phyloP scores from a whole-genome alignment of 2,329 filamentous ascomycete genomes.

The Nothophoma quercina region DNA sequence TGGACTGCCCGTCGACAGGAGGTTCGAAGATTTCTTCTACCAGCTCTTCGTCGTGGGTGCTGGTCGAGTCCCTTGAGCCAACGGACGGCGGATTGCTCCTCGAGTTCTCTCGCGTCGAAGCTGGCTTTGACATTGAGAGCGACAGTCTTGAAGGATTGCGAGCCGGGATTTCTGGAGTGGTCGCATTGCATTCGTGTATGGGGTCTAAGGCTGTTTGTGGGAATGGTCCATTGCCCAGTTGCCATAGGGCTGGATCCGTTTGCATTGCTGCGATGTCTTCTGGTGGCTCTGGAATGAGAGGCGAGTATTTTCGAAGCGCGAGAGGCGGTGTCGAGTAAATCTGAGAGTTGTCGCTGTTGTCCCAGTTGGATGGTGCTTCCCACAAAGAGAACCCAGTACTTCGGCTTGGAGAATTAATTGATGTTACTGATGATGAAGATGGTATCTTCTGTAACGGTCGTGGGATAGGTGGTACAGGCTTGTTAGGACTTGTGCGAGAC shows the following conservation, averaged over 20 bases:
- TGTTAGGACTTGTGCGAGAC: constrained; percentile 24
- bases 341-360: constrained; percentile 10
- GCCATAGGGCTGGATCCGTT: constrained; percentile 21
- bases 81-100: not conserved
- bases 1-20: too few relatives aligned
- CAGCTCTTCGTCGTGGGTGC: not conserved
- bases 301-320: constrained; percentile 25
- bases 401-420: constrained; percentile 2
- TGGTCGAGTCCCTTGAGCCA: not conserved
- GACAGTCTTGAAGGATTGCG: constrained; percentile 30
- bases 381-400: constrained; percentile 24
- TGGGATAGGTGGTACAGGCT: constrained; percentile 35
- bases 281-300: constrained; percentile 42
- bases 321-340: not conserved
- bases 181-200: constrained; percentile 26
- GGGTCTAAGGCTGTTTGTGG: constrained; percentile 27
- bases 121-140: constrained; percentile 15
- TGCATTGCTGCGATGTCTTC: constrained; percentile 25
- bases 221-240: constrained; percentile 5
- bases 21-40: not conserved
- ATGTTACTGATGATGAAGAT: constrained; percentile 9
- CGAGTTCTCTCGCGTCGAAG: not conserved
- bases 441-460: constrained; percentile 17
- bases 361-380: constrained; percentile 41
- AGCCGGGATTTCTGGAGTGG: constrained; percentile 23